These are phyloP conservation scores for Ettlia oleoabundans DNA, from an alignment of 139 green algal species.

Conservation along the genomic window DNA sequence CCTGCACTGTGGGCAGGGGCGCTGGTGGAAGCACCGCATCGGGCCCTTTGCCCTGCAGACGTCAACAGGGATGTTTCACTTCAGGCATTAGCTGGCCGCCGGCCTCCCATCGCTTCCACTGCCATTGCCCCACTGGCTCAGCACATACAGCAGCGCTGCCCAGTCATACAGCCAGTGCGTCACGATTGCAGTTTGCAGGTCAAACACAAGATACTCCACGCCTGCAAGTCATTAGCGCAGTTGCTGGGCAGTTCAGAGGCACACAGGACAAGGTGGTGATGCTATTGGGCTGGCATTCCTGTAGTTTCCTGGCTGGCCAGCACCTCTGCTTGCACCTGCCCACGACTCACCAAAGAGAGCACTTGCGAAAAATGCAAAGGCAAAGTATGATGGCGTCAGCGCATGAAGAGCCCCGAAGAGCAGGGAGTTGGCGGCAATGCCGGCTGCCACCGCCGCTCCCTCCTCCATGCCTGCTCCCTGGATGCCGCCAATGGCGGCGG, in stretches of 20 bases:
- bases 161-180: conserved; percentile 42
- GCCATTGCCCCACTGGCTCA: conserved; percentile 15
- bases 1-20: too few species aligned
- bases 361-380: conserved; percentile 21
- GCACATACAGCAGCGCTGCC: conserved; percentile 12
- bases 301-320: too few species aligned
- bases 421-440: conserved; percentile 5
- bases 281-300: too few species aligned
- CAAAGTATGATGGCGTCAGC: conserved; percentile 36
- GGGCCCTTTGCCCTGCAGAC: too few species aligned
- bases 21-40: too few species aligned
- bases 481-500: not conserved
- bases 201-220: conserved; percentile 17
- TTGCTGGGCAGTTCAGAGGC: not conserved
- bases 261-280: not conserved
- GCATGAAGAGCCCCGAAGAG: conserved; percentile 40
- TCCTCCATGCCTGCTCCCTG: not conserved
- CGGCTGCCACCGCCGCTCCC: not conserved
- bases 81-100: not conserved
- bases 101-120: too few species aligned
- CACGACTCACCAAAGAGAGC: conserved; percentile 35
- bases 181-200: conserved; percentile 18
- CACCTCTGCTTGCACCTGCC: not conserved
- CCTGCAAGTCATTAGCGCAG: not conserved
- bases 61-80: not conserved